These are phyloP conservation scores for Letharia lupina DNA, from an alignment of 495 filamentous ascomycete species.

Conservation along the genomic window DNA sequence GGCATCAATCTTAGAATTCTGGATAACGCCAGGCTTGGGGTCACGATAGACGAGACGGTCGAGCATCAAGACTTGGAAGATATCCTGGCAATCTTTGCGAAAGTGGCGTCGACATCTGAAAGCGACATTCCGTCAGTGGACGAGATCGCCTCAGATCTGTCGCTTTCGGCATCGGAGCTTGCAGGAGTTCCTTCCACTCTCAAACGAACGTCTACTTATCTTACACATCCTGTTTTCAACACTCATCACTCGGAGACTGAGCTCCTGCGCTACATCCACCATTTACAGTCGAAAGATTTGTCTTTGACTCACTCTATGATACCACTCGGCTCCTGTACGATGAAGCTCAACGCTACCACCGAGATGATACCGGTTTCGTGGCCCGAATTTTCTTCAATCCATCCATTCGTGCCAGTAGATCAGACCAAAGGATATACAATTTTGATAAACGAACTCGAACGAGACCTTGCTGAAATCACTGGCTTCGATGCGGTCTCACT, in stretches of 20 bases:
- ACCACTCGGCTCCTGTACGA: conserved; percentile 96
- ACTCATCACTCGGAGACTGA: conserved; percentile 95
- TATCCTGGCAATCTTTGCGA: conserved; percentile 51
- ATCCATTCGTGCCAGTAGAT: conserved; percentile 65
- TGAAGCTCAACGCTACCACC: conserved; percentile 96
- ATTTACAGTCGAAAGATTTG: conserved; percentile 91
- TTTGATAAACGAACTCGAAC: conserved; percentile 63
- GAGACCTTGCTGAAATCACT: conserved; percentile 76
- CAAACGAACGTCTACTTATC: conserved; percentile 63
- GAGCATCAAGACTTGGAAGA: conserved; percentile 51
- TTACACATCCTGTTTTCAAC: conserved; percentile 96
- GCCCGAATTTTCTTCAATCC: conserved; percentile 76
- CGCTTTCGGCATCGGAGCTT: conserved; percentile 27
- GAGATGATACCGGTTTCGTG: conserved; percentile 89
- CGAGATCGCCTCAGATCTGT: conserved; percentile 30
- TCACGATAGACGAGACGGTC: conserved; percentile 69
- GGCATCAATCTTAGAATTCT: conserved; percentile 57
- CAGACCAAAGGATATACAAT: conserved; percentile 59
- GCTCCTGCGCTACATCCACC: conserved; percentile 87
- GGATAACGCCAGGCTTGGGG: conserved; percentile 50
- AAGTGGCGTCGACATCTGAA: conserved; percentile 29
- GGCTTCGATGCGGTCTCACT: conserved; percentile 85
- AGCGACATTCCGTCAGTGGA: conserved; percentile 25
- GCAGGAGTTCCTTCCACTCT: conserved; percentile 49
- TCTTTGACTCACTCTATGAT: conserved; percentile 98